phyloP scores from a whole-genome alignment of 129 eudicot genomes.

The Lonicera japonica region DNA sequence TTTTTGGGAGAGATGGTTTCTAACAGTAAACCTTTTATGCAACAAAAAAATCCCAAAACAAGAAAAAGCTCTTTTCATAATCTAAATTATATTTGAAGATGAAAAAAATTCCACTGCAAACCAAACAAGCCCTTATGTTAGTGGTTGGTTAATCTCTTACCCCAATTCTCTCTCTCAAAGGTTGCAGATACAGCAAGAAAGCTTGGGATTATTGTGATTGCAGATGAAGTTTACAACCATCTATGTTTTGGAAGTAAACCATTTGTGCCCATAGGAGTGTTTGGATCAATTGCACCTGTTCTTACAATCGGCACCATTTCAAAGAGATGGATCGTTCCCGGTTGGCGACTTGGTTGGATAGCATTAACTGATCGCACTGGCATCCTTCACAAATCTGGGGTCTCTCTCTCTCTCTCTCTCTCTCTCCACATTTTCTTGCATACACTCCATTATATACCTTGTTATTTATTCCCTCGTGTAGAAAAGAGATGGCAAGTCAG shows the following conservation, averaged over 20 bases:
- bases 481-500: no score
- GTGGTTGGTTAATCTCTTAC: no score
- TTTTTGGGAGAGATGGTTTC: no score
- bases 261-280: constrained; percentile 50
- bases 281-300: constrained; percentile 44
- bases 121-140: no score
- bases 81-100: no score
- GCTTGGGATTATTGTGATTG: constrained; percentile 52
- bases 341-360: constrained; percentile 65
- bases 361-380: constrained; percentile 37
- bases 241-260: constrained; percentile 38
- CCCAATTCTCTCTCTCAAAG: constrained; percentile 10
- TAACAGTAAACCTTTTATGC: no score
- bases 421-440: no score
- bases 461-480: no score
- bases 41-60: no score
- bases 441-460: no score
- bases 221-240: constrained; percentile 61
- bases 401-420: neutral
- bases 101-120: no score
- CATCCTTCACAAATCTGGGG: constrained; percentile 42
- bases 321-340: constrained; percentile 61
- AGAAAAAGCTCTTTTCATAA: no score
- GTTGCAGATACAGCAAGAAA: constrained; percentile 52
- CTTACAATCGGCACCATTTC: constrained; percentile 53